A percentile compares a stretch with the other conserved stretches of the same genome.
These are phyloP conservation scores for Fusarium sp. DNA, from an alignment of 2,329 filamentous ascomycete genomes.

Conservation along the genomic window DNA sequence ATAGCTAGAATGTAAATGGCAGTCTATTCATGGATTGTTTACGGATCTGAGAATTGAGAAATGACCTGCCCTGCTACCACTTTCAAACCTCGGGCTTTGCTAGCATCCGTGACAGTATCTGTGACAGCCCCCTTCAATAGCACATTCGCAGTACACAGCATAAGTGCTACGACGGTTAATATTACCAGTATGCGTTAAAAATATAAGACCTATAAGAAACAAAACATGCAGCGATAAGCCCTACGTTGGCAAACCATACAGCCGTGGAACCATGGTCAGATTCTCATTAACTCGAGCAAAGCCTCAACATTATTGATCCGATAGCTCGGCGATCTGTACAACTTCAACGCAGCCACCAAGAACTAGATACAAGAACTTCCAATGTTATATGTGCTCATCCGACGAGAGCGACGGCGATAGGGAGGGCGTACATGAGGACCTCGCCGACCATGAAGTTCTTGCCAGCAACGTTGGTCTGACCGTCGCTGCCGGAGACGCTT, in stretches of 20 bases:
- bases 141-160: too few species aligned
- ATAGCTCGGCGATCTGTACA: not conserved
- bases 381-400: not conserved
- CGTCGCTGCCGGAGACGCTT: too few species aligned
- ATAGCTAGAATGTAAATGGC: too few species aligned
- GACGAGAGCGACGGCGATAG: not conserved
- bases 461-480: not conserved
- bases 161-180: too few species aligned
- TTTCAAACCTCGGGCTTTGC: not conserved
- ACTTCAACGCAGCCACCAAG: not conserved
- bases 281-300: too few species aligned
- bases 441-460: not conserved
- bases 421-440: not conserved
- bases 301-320: not conserved
- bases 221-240: not conserved
- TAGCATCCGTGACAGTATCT: not conserved
- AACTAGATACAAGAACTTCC: not conserved
- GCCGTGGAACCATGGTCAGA: accelerated
- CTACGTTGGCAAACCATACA: not conserved
- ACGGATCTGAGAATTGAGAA: not conserved
- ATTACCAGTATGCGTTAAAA: not conserved
- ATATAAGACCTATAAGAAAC: accelerated
- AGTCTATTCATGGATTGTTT: not conserved
- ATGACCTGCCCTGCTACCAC: accelerated
- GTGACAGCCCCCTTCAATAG: too few species aligned